phyloP scores from a whole-genome alignment of 352 stramenopile genomes.

The Bremia lactucae region DNA sequence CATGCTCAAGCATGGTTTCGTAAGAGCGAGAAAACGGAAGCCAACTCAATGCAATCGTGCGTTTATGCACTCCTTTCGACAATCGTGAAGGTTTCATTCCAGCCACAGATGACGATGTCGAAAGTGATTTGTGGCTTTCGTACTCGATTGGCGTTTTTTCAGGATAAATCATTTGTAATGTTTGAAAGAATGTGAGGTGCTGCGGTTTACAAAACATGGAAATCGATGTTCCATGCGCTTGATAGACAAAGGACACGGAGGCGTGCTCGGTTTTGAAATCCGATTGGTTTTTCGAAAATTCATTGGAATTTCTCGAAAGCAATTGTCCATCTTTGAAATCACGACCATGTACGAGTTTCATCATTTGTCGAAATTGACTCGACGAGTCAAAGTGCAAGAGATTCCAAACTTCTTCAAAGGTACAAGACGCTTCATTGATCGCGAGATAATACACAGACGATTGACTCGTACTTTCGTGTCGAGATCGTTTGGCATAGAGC shows the following conservation, averaged over 20 bases:
- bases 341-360: constrained; percentile 43
- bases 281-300: constrained; percentile 25
- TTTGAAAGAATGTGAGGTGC: constrained; percentile 54
- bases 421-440: constrained; percentile 44
- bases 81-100: constrained; percentile 18
- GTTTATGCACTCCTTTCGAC: constrained; percentile 41
- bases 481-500: constrained; percentile 39
- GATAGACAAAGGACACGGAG: constrained; percentile 51
- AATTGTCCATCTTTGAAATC: constrained; percentile 48
- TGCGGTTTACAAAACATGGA: constrained; percentile 42
- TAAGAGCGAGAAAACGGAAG: constrained; percentile 33
- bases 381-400: constrained; percentile 49
- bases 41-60: constrained; percentile 49
- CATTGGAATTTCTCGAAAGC: constrained; percentile 27
- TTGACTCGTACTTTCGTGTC: constrained; percentile 14
- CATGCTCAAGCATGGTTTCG: constrained; percentile 15
- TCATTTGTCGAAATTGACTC: constrained; percentile 43
- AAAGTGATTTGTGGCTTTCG: constrained; percentile 3
- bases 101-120: constrained; percentile 18
- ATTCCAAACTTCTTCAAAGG: constrained; percentile 49
- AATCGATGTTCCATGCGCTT: constrained; percentile 38
- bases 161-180: constrained; percentile 43
- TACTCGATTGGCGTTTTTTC: constrained; percentile 19
- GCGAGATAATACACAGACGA: constrained; percentile 38
- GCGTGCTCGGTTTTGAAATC: constrained; percentile 38